phyloP scores from a whole-genome alignment of 2,329 filamentous ascomycete genomes.

The Cytospora piceicola region DNA sequence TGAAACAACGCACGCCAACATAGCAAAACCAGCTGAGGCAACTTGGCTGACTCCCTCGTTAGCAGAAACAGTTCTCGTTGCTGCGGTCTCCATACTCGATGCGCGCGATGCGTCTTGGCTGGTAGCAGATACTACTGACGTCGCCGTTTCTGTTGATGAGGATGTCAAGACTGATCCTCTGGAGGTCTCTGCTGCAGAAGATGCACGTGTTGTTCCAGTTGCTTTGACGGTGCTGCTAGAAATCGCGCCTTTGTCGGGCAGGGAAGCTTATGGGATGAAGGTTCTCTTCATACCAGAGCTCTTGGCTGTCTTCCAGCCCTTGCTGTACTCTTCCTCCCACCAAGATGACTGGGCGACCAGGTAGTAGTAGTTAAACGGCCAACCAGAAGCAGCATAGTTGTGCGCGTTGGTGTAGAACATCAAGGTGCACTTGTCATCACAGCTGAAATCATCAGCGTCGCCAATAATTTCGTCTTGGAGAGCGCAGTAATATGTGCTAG shows the following conservation, averaged over 20 bases:
- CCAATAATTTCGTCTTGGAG: constrained; percentile 33
- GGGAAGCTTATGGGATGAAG: neutral
- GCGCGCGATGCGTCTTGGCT: neutral
- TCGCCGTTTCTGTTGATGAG: neutral
- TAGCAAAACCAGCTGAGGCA: neutral
- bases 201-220: neutral
- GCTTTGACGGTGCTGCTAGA: neutral
- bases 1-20: neutral
- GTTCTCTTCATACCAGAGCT: neutral
- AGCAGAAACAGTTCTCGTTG: neutral
- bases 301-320: constrained; percentile 34
- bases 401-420: constrained; percentile 38
- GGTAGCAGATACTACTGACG: neutral
- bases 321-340: constrained; percentile 36
- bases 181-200: neutral
- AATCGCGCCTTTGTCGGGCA: neutral
- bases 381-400: constrained; percentile 36
- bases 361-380: constrained; percentile 36
- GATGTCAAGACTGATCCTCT: neutral
- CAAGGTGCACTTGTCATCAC: constrained; percentile 36
- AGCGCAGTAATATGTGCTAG: constrained; percentile 36
- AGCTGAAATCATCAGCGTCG: constrained; percentile 34
- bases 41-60: neutral
- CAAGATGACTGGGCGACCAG: constrained; percentile 34
- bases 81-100: neutral